Evolutionary conservation across 2,329 filamentous ascomycete genomes (phyloP).

Genomic region (Falciphora oryzae): DNA sequence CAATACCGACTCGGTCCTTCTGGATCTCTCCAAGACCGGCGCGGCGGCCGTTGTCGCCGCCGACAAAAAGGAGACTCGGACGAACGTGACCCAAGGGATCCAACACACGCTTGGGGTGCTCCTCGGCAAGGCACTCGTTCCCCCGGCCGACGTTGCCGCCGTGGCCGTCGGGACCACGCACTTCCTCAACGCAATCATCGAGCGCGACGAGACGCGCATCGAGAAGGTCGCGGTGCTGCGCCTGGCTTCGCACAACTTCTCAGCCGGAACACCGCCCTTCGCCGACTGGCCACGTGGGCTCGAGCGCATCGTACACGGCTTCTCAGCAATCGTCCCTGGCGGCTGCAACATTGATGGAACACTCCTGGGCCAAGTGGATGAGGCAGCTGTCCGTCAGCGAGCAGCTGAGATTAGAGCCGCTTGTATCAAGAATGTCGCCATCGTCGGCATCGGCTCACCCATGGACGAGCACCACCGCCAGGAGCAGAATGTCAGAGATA

Average conservation of each 20-base stretch:
- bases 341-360: constrained; percentile 47
- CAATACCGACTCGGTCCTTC: constrained; percentile 47
- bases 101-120: constrained; percentile 37
- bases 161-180: constrained; percentile 52
- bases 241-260: constrained; percentile 45
- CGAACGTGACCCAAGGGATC: constrained; percentile 42
- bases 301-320: constrained; percentile 38
- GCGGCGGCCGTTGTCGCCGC: constrained; percentile 39
- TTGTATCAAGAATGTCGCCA: constrained; percentile 41
- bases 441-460: constrained; percentile 47
- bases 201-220: constrained; percentile 42
- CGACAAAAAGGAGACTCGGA: constrained; percentile 44
- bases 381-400: constrained; percentile 32
- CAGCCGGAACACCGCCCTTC: constrained; percentile 43
- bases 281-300: constrained; percentile 48
- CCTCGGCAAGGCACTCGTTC: constrained; percentile 23
- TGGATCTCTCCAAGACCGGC: constrained; percentile 34
- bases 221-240: constrained; percentile 48
- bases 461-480: constrained; percentile 41
- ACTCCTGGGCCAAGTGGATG: constrained; percentile 39
- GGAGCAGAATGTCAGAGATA: constrained; percentile 40
- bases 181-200: constrained; percentile 54
- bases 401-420: constrained; percentile 32
- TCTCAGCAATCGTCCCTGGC: constrained; percentile 40
- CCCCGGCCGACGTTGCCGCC: constrained; percentile 34